phyloP scores from a whole-genome alignment of 2,329 filamentous ascomycete genomes.

The Sarocladium strictum region DNA sequence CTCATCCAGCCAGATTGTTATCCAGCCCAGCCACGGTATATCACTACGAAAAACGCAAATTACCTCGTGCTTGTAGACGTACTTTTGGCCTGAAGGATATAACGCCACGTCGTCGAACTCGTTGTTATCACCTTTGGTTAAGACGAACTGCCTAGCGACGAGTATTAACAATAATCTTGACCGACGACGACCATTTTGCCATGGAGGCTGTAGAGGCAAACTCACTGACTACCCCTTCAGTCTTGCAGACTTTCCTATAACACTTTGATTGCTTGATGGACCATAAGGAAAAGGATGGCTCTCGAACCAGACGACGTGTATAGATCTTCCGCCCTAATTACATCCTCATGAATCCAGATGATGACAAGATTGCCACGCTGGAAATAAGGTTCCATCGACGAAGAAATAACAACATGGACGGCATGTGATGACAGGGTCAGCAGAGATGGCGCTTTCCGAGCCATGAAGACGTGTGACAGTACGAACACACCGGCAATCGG shows the following conservation, averaged over 20 bases:
- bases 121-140: neutral
- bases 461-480: neutral
- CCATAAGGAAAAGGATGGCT: neutral
- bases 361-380: neutral
- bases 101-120: neutral
- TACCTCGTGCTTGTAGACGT: neutral
- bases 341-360: neutral
- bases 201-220: neutral
- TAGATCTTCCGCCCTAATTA: neutral
- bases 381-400: neutral
- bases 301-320: neutral
- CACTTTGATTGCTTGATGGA: neutral
- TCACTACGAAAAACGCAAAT: neutral
- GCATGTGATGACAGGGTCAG: neutral
- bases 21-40: neutral
- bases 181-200: neutral
- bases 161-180: neutral
- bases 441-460: neutral
- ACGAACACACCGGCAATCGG: neutral
- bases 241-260: neutral
- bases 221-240: neutral
- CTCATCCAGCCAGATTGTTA: neutral
- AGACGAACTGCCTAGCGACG: neutral
- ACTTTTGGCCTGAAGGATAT: neutral
- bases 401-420: neutral